Base-by-base conservation (phyloP, 495 filamentous ascomycete genomes). In the Tetracladium setigerum region DNA sequence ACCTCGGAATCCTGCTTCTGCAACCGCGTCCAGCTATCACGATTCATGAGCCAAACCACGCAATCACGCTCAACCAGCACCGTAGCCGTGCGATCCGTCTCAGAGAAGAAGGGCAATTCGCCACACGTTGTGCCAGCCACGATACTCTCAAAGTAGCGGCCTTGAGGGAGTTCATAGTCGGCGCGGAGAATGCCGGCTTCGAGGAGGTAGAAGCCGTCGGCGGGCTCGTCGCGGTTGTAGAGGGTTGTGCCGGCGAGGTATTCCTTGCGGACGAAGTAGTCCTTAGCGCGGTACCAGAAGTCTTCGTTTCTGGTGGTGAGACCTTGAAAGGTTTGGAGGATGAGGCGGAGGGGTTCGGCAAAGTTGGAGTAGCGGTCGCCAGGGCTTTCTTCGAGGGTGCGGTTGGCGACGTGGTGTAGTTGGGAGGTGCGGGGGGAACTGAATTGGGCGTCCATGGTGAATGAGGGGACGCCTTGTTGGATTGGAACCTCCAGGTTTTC, bases 101-200 rank as follows among this genome's bases (percentile, higher is more conserved):
- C 85, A 13, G 82, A 85, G 65, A 98, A 98, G 69, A 98, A 98
- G 0, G 92, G 92, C 44, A 97, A 65, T 65, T 98, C 92, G 19
- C 92, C 92, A 58, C 91, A 96, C 9, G 92, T 95, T 18, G 91
- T 89, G 17, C 92, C 92, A 7, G 89, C 88, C 2, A 96, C 86
- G 35, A 98, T 95, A 51, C 87, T 83, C 60, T 98, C 92, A 39
- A 81, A 89, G 56, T 88, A 86, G 53, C 77, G 75, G 5, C 94
- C 92, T 62, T 96, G 92, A 1, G 91, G 87, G 14, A 90, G 72
- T 30, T 91, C 77, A 60, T 97, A 98, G 54, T 92, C 89, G 1
- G 83, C 87, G 31, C 89, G 78, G 24, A 98, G 73, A 60, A 95
- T 89, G 27, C 92, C 92, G 2, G 77, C 72, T 65, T 97, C 89